Percentiles rank a stretch among this genome's conserved stretches.
phyloP scores from a whole-genome alignment of 2,329 filamentous ascomycete species.

The Fusarium sp. region DNA sequence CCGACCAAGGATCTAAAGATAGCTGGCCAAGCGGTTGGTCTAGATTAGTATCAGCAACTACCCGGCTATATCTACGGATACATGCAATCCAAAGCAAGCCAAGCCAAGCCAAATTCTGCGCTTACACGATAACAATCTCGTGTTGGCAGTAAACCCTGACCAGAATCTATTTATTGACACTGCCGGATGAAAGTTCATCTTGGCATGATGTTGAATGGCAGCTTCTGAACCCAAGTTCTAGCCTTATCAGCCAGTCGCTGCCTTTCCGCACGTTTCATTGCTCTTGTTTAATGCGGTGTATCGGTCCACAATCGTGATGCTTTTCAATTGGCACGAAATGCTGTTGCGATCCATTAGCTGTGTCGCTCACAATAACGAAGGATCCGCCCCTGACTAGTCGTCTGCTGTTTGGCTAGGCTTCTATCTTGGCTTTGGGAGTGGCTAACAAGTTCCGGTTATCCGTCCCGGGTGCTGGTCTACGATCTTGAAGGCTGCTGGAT shows the following conservation, averaged over 20 bases:
- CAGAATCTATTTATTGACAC: slow-evolving; percentile 27
- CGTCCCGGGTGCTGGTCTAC: not conserved
- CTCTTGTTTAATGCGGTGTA: slow-evolving; percentile 20
- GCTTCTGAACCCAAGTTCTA: slow-evolving; percentile 2
- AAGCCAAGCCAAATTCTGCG: slow-evolving; percentile 8
- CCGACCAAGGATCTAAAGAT: slow-evolving; percentile 15
- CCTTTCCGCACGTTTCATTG: slow-evolving; percentile 1
- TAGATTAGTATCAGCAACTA: slow-evolving; percentile 26
- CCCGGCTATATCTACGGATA: not conserved
- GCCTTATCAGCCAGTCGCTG: slow-evolving; percentile 20
- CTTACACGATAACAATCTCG: slow-evolving; percentile 7
- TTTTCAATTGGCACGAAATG: slow-evolving; percentile 13
- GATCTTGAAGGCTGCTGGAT: slow-evolving; percentile 15
- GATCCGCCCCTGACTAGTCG: slow-evolving; percentile 18
- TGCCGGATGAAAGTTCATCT: slow-evolving; percentile 32
- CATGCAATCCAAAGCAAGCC: not conserved
- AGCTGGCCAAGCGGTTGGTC: slow-evolving; percentile 19
- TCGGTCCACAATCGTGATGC: slow-evolving; percentile 5
- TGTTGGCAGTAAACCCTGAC: slow-evolving; percentile 1
- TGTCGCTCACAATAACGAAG: slow-evolving; percentile 33
- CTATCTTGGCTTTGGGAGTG: slow-evolving; percentile 5
- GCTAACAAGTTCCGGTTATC: slow-evolving; percentile 4
- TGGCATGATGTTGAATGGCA: slow-evolving; percentile 10
- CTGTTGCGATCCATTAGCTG: slow-evolving; percentile 3
- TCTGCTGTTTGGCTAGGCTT: slow-evolving; percentile 1